Base-by-base conservation (phyloP, 2,329 filamentous ascomycete species). In the Herpomyces periplanetae region DNA sequence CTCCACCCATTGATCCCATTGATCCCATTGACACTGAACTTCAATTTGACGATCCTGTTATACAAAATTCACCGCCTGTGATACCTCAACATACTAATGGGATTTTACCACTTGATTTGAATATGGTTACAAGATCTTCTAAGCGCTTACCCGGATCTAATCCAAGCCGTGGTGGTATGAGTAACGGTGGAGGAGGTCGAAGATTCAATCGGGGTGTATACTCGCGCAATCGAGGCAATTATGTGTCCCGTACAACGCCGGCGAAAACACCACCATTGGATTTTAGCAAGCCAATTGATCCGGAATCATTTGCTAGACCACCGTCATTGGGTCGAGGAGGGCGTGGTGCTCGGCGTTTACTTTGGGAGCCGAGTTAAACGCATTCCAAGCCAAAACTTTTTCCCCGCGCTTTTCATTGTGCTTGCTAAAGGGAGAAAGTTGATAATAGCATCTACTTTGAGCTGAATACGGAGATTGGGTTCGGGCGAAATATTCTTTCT, bases 321-420 rank as follows among this genome's bases (percentile, higher is more conserved):
- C 22, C 26, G n/a, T 26, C 28, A 7, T 31, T 31, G 13, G 27
- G 27, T 4, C 29, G 26, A 15, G 28, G 31, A 6, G 23, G 30
- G 3, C 35, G 37, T 17, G 37, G 36, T 11, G 34, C 29, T 14
- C 26, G 32, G 10, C 28, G 36, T 12, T 35, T 34, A 22, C 28
- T 40, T 8, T 40, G 37, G 37, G 37, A 40, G 22, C 37, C 37
- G 16, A 36, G 34, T 25, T 40, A 30, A 23, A 15, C n/a, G n/a
- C n/a, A n/a, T n/a, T n/a, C n/a, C n/a, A n/a, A n/a, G n/a, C n/a
- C n/a, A n/a, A n/a, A n/a, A n/a, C n/a, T n/a, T n/a, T n/a, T n/a
- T n/a, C n/a, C n/a, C n/a, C n/a, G n/a, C n/a, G n/a, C n/a, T n/a
- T n/a, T n/a, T n/a, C n/a, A n/a, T n/a, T n/a, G n/a, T n/a, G n/a